Base-by-base conservation (phyloP, 768 basidiomycete species). In the Suillus paluster region DNA sequence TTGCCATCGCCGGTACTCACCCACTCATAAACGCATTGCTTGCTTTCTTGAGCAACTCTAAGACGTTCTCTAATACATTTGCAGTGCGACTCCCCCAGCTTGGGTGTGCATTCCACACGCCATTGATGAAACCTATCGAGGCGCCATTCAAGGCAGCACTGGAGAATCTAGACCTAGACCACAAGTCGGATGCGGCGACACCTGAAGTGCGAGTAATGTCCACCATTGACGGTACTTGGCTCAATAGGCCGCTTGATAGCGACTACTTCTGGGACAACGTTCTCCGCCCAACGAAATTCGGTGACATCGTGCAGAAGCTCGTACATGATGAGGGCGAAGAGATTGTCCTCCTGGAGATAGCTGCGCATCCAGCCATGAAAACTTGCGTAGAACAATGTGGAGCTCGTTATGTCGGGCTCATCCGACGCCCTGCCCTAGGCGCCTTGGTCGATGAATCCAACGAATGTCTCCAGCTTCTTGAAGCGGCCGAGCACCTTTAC, bases 221-320 rank as follows among this genome's bases (percentile, higher is more conserved):
- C 3, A 77, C 77, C 6, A 71, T 71, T 2, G 75, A 78, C 27
- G 75, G 76, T 11, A 68, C 64, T 25, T 69, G 75, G 68, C 70
- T 77, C 10, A 70, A 73, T 36, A 68, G 74, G 15, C 50, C 63
- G 4, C 64, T 71, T 23, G 60, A 66, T 30, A 44, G 58, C 52
- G 57, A 70, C 59, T 77, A 77, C 42, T 77, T 71, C 61, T 77
- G 76, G 76, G 72, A 77, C 25, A 78, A 75, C 54, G 73, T 77
- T 55, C 77, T 73, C 55, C 63, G 64, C 33, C 77, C 76, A 0
- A 76, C 78, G 11, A 66, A 73, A 27, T 77, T 77, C n/a, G 69
- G 74, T 3, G 70, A 70, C 53, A 72, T 72, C 7, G 70, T 78
- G 60, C 70, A 72, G 63, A 73, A 72, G 56, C 67, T 77, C 0